Evolutionary conservation across 768 basidiomycete genomes (phyloP), one percentile per base, ranked within the genome.

Genomic region (Agrocybe praecox): DNA sequence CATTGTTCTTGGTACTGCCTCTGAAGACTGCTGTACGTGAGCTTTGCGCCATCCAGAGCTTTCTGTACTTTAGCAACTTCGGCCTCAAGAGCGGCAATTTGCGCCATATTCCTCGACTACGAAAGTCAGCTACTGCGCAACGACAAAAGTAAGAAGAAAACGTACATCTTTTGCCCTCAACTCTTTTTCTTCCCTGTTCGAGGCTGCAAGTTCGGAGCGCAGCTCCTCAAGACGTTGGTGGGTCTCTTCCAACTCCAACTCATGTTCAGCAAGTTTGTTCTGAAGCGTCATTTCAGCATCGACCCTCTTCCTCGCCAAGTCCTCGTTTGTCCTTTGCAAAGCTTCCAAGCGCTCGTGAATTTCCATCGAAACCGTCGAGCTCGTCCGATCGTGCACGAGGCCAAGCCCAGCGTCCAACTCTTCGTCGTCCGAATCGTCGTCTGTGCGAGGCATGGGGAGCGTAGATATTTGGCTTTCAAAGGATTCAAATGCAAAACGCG

Each of bases 171-270:
- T 96, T 12, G 83, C 78, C 45, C 92, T 80, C 61, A 96, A 72
- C 65, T 98, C 96, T 74, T 98, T 97, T 72, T 98, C 95, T 65
- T 98, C 94, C 40, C 92, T 82, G 70, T 92, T 91, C 5, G 90
- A 88, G 6, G 88, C 81, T 14, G 78, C 86, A 8, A 97, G 76
- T 70, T 97, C 96, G 12, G 77, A 82, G 60, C 81, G 76, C 57
- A 89, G 70, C 67, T 97, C 93, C 55, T 97, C 95, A 55, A 96
- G 68, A 26, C 83, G 79, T 3, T 72, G 73, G 65, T 96, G 88
- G 72, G 92, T 82, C 56, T 94, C 90, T 62, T 92, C 90, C 24
- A 96, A 71, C 64, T 94, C 89, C n/a, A 76, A 69, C 69, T 96
- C 94, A 62, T 94, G 92, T 50, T 94, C 90, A 11, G 72, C 70